Evolutionary conservation across 257 asterid species (phyloP), one percentile per base, ranked within the genome.

Genomic region (Eucommia ulmoides): DNA sequence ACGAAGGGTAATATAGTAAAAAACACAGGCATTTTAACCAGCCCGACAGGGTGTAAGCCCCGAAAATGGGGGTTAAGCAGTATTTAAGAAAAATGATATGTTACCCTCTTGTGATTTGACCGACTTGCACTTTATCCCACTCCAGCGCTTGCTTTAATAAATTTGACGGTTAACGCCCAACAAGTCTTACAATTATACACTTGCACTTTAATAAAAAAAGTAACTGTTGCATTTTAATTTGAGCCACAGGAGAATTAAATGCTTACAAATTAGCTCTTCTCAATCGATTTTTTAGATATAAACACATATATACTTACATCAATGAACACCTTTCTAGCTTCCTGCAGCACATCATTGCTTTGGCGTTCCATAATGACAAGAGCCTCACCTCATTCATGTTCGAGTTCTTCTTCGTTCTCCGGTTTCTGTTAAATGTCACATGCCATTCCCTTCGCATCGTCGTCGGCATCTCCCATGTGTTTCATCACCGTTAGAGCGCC

Each of bases 391-490:
- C 0, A 44, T 22, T 11, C 8, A 23, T 3, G 17, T 22, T 46
- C 55, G 11, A 61, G 48, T 8, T 61, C 61, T 19, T 47, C 55
- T 53, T 61, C 60, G 17, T 61, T 61, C 26, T 61, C 51, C 38
- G 53, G 33, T 20, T 35, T 18, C 25, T 41, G 1, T 41, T 47
- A 26, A 23, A 54, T 53, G 12, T 46, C 46, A 8, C 11, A 6
- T 35, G 53, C 20, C 33, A 45, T 25, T 7, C 48, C 19, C 22
- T 48, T 19, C 0, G 7, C 20, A 17, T 53, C 51, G 35, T 54
- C 67, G 3, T 47, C 67, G 23, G 35, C 45, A 15, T 23, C 33
- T 19, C 19, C 50, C 60, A 53, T 53, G 33, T 33, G 60, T 14
- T 53, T 49, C 55, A 46, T 47, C 6, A 61, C 55, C 54, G 19